Percentiles rank a stretch among this genome's conserved stretches.
Evolutionary conservation across 768 basidiomycete genomes (phyloP).

Genomic region (Trametes cinnabarina): DNA sequence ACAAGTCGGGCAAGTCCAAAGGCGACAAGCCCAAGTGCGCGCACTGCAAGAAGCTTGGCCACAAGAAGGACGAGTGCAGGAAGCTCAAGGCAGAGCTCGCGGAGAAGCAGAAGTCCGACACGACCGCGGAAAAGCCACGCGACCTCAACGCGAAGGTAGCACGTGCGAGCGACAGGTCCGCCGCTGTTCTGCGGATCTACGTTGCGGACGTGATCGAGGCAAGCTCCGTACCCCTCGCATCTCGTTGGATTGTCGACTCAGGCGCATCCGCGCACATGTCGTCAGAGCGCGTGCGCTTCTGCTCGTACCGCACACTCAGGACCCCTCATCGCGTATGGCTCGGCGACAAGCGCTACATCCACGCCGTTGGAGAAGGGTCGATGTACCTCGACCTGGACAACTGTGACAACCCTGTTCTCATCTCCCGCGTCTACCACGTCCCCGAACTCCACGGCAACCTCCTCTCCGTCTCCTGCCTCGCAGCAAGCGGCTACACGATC

Average conservation of each 20-base stretch:
- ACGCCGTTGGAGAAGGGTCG: constrained; percentile 11
- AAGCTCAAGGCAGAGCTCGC: constrained; percentile 16
- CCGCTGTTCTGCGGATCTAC: not conserved
- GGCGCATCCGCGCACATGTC: constrained; percentile 20
- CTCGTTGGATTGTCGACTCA: constrained; percentile 19
- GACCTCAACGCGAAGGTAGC: constrained; percentile 13
- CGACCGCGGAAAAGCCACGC: not conserved
- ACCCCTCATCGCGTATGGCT: constrained; percentile 11
- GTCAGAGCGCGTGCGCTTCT: constrained; percentile 12
- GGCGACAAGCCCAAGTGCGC: constrained; percentile 6
- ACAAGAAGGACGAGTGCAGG: constrained; percentile 12
- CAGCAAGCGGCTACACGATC: not conserved
- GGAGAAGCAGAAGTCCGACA: constrained; percentile 6
- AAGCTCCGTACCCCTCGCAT: not conserved
- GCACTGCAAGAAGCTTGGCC: constrained; percentile 13
- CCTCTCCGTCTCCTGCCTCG: constrained; percentile 20
- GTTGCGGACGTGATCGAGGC: constrained; percentile 3
- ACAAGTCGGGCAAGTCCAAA: constrained; percentile 7
- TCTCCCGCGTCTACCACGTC: constrained; percentile 18
- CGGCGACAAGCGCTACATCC: constrained; percentile 18
- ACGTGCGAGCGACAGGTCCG: not conserved
- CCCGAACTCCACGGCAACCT: constrained; percentile 24
- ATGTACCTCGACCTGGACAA: not conserved
- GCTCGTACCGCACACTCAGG: constrained; percentile 1
- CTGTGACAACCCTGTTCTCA: not conserved